Evolutionary conservation across 75 land plant species (phyloP).

Genomic region (Cryptomeria japonica): DNA sequence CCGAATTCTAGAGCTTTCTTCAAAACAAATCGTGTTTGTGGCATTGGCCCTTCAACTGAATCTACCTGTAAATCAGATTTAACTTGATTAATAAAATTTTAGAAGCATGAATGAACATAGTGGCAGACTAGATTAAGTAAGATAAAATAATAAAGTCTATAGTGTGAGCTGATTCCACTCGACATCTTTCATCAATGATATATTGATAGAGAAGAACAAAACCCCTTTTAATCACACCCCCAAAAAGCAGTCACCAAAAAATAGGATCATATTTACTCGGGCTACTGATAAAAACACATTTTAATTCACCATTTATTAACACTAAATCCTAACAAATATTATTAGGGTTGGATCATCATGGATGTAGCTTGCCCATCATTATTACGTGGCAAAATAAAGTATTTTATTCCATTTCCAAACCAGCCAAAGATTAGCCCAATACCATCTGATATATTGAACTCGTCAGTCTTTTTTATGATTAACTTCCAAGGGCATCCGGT

Average conservation of each 20-base stretch:
- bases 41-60: slow-evolving; percentile 99
- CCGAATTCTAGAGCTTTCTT: slow-evolving; percentile 97
- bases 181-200: background rate
- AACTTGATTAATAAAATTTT: background rate
- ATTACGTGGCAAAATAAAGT: background rate
- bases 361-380: too few species aligned
- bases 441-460: background rate
- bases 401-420: background rate
- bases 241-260: background rate
- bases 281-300: background rate
- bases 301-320: background rate
- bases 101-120: background rate
- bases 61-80: slow-evolving; percentile 61
- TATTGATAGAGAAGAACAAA: background rate
- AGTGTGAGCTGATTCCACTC: background rate
- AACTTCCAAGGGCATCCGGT: background rate
- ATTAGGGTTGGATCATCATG: background rate
- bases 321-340: background rate
- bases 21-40: slow-evolving; percentile 95
- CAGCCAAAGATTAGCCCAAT: background rate
- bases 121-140: background rate
- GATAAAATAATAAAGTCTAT: background rate
- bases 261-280: background rate
- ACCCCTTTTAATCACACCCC: background rate
- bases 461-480: background rate